Percentiles rank a stretch among this genome's conserved stretches.
These are phyloP conservation scores for Globisporangium middletonii DNA, from an alignment of 352 stramenopile species.

Conservation along the genomic window DNA sequence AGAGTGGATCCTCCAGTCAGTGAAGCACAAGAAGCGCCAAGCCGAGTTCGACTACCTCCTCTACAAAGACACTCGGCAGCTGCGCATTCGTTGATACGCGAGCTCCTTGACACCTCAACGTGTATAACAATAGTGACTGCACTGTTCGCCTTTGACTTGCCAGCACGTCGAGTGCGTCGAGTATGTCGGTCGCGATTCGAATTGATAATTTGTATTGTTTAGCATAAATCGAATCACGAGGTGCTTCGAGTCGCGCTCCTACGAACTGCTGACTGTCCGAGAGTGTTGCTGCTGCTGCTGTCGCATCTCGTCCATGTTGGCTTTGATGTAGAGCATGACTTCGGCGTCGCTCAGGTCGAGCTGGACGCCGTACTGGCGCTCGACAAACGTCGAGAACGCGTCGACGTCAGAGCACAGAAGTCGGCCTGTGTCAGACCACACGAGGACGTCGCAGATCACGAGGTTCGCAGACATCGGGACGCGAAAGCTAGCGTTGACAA, in stretches of 20 bases:
- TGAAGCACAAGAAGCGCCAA: constrained; percentile 56
- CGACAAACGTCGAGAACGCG: constrained; percentile 54
- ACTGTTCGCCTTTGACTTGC: too few relatives aligned
- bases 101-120: too few relatives aligned
- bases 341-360: constrained; percentile 60
- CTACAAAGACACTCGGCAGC: constrained; percentile 45
- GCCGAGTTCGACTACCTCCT: constrained; percentile 66
- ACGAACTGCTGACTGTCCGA: neutral
- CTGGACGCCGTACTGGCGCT: constrained; percentile 57
- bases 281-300: constrained; percentile 17
- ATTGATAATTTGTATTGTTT: too few relatives aligned
- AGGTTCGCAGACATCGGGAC: constrained; percentile 35
- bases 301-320: constrained; percentile 61
- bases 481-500: constrained; percentile 14
- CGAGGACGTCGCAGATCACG: constrained; percentile 56
- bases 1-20: constrained; percentile 79
- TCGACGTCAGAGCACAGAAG: constrained; percentile 61
- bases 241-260: too few relatives aligned
- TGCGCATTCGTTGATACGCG: neutral
- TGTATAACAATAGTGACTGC: too few relatives aligned
- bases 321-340: constrained; percentile 57
- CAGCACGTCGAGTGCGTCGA: too few relatives aligned
- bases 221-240: too few relatives aligned
- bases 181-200: too few relatives aligned
- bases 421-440: constrained; percentile 59